Base-by-base conservation (phyloP, 2,329 filamentous ascomycete species). In the Sordariomycetes sp. region DNA sequence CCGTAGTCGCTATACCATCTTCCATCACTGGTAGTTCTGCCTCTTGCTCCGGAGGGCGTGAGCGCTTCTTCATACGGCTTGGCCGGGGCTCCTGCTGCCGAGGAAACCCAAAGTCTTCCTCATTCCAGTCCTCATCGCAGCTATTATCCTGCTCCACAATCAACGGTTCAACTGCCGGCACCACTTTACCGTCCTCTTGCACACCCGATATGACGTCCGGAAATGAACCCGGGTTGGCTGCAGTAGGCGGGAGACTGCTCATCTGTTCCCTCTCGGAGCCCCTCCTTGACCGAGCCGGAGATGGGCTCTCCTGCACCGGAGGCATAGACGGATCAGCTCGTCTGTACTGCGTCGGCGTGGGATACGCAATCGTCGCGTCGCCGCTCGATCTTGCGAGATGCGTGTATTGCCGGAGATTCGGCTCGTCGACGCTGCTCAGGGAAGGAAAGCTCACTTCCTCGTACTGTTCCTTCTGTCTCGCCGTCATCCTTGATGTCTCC, bases 381-480 rank as follows among this genome's bases (percentile, higher is more conserved):
- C 62, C 66, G 54, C 67, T 69, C 5, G 67, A 69, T 45, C 61
- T 54, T 53, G 25, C 55, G 52, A 50, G 58, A 68, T 60, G 52
- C 62, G 58, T 62, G 56, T 51, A 69, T 61, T 24, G 62, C 61
- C 34, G 36, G 24, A 52, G 42, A n/a, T 51, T 32, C 17, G 56
- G 53, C 10, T 54, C 55, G 20, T 60, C 55, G 15, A 53, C 13
- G 8, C 57, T 57, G 53, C 60, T 60, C 22, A 61, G 63, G 5
- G 62, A 63, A 15, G 61, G 53, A 2, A 61, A 20, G 1, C 63
- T 57, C 15, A 68, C 57, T 28, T 62, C 63, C 52, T 66, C 61
- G 54, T 74, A 74, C 52, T 72, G 63, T 57, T 65, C 60, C 61
- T 67, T 70, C 58, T 74, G 70, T 52, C 70, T 69, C 2, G 68